Base-by-base conservation (phyloP, 2,329 filamentous ascomycete species). In the Lachnellula cervina region DNA sequence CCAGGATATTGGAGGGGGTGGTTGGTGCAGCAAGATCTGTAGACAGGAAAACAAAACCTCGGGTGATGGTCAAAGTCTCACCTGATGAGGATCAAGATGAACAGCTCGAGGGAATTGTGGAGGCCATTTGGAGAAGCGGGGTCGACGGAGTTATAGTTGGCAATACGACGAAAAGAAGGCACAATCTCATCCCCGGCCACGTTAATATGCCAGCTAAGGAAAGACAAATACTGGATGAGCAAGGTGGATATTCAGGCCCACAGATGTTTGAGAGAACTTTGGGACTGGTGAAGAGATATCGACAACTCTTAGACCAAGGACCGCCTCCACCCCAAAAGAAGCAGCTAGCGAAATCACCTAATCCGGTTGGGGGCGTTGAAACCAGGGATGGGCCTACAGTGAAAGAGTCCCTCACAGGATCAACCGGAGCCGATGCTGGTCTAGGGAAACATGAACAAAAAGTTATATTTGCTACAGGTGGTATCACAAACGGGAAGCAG, bases 21-120 rank as follows among this genome's bases (percentile, higher is more conserved):
- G 93, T 97, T 1, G 78, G 83, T 16, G 89, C 93, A 54, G 91
- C 91, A 0, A 76, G 81, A 63, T 77, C 77, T 59, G 80, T 87
- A 13, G 78, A 88, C 28, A 80, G 92, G 62, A 87, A 83, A 69
- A 82, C 79, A 0, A 89, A 87, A 67, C 90, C 89, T 0, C 84
- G 79, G 55, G 90, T 99, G 56, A 96, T 99, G 90, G 94, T 99
- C 66, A 99, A 99, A 77, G 93, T 99, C 19, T 96, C 90, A 57
- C 94, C 94, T 0, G 94, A 99, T 65, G 94, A 97, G 74, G 90
- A 97, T 70, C 84, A 87, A 19, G 85, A 91, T 51, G 77, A 84
- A 54, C 91, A 99, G 70, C 83, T 99, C 59, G 81, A 86, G 43
- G 94, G 92, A 8, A 96, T 99, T 54, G 93, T 90, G 58, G 83